phyloP scores from a whole-genome alignment of 2,329 filamentous ascomycete species.

The Sordariomycetes sp. region DNA sequence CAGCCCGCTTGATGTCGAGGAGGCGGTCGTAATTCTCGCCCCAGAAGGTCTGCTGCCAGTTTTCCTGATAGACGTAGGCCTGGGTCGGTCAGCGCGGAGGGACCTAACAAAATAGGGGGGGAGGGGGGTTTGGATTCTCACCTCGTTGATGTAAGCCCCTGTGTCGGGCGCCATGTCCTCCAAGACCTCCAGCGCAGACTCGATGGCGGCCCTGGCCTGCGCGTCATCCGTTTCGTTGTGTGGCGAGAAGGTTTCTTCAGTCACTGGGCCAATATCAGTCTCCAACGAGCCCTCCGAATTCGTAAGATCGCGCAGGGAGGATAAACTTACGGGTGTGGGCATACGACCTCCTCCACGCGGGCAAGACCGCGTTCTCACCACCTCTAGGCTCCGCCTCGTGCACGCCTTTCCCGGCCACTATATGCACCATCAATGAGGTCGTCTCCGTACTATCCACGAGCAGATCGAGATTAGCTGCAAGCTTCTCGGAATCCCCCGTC shows the following conservation, averaged over 20 bases:
- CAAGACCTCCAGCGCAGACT: slow-evolving; percentile 20
- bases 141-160: slow-evolving; percentile 36
- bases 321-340: slow-evolving; percentile 26
- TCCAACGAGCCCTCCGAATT: neutral
- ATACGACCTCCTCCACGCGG: slow-evolving; percentile 37
- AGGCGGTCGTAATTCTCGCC: slow-evolving; percentile 32
- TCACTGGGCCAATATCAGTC: neutral
- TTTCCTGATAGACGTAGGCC: slow-evolving; percentile 33
- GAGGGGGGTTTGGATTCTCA: slow-evolving; percentile 11
- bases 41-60: slow-evolving; percentile 34
- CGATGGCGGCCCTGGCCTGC: slow-evolving; percentile 15
- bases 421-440: slow-evolving; percentile 17
- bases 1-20: slow-evolving; percentile 32
- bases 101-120: neutral
- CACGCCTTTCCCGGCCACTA: slow-evolving; percentile 33
- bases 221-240: slow-evolving; percentile 6
- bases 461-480: slow-evolving; percentile 24
- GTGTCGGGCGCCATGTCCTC: slow-evolving; percentile 25
- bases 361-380: slow-evolving; percentile 33
- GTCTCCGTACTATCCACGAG: slow-evolving; percentile 16
- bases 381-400: slow-evolving; percentile 30
- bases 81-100: slow-evolving; percentile 13
- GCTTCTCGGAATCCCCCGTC: slow-evolving; percentile 18
- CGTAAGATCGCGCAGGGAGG: neutral
- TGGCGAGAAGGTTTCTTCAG: neutral